phyloP scores from a whole-genome alignment of 2,329 filamentous ascomycete genomes.

The Arthrobotrys musiformis region DNA sequence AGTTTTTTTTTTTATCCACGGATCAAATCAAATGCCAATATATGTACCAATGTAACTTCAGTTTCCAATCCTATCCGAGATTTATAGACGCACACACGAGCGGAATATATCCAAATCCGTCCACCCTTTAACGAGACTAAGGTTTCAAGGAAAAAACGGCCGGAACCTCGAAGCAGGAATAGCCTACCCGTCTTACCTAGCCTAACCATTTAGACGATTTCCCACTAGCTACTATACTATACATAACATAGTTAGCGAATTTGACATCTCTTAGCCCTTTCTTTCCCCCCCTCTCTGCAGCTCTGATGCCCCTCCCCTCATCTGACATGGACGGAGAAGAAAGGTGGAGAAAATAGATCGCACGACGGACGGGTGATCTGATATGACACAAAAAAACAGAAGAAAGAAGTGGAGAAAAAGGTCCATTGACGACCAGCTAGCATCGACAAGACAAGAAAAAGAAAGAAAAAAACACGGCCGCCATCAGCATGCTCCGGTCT shows the following conservation, averaged over 20 bases:
- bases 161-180: constrained; percentile 19
- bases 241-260: too few species aligned
- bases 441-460: not conserved
- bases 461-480: not conserved
- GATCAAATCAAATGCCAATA: too few species aligned
- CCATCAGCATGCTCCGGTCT: not conserved
- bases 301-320: not conserved
- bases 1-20: too few species aligned
- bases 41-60: too few species aligned
- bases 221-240: constrained; percentile 9
- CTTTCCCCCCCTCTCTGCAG: not conserved
- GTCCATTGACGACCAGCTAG: not conserved
- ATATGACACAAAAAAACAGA: not conserved
- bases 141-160: constrained; percentile 34
- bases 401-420: constrained; percentile 2
- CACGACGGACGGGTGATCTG: constrained; percentile 12
- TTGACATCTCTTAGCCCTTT: not conserved
- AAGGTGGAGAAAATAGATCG: constrained; percentile 37
- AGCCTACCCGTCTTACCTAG: constrained; percentile 30
- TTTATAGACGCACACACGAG: not conserved
- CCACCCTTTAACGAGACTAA: constrained; percentile 32
- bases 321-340: constrained; percentile 16
- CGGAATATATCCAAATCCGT: constrained; percentile 15
- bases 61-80: too few species aligned
- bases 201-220: constrained; percentile 34